These are phyloP conservation scores for Globisporangium cederbergense DNA, from an alignment of 352 stramenopile species.

Conservation along the genomic window DNA sequence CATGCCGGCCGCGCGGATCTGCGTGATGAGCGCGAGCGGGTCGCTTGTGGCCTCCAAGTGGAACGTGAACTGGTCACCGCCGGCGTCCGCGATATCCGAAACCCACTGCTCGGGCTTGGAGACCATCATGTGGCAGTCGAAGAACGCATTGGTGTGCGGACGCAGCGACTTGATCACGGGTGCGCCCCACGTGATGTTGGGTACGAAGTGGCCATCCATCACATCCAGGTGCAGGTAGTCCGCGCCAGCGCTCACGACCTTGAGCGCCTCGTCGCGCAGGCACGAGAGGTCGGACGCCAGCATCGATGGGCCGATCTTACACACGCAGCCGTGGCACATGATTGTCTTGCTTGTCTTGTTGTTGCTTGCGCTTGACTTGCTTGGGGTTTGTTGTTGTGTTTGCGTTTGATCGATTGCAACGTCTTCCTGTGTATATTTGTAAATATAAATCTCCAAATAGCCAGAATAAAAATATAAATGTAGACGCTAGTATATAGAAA, in stretches of 20 bases:
- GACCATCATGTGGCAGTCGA: conserved; percentile 99
- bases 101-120: conserved; percentile 95
- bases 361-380: neutral
- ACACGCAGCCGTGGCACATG: conserved; percentile 81
- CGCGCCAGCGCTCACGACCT: conserved; percentile 88
- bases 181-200: conserved; percentile 95
- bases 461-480: neutral
- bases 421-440: no score
- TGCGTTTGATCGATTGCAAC: no score
- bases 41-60: conserved; percentile 89
- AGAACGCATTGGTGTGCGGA: conserved; percentile 85
- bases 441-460: no score
- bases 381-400: neutral
- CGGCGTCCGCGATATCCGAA: conserved; percentile 92
- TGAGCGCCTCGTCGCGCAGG: conserved; percentile 89
- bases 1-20: conserved; percentile 89
- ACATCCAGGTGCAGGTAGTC: conserved; percentile 98
- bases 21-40: conserved; percentile 73
- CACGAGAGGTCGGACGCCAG: conserved; percentile 93
- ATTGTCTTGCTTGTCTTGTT: conserved; percentile 2
- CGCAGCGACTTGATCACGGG: conserved; percentile 94
- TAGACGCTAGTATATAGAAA: neutral
- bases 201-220: conserved; percentile 99
- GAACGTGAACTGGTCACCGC: conserved; percentile 96
- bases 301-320: conserved; percentile 92